A percentile compares a stretch with the other conserved stretches of the same genome.
phyloP scores from a whole-genome alignment of 2,329 filamentous ascomycete genomes.

The Fusarium sp. region DNA sequence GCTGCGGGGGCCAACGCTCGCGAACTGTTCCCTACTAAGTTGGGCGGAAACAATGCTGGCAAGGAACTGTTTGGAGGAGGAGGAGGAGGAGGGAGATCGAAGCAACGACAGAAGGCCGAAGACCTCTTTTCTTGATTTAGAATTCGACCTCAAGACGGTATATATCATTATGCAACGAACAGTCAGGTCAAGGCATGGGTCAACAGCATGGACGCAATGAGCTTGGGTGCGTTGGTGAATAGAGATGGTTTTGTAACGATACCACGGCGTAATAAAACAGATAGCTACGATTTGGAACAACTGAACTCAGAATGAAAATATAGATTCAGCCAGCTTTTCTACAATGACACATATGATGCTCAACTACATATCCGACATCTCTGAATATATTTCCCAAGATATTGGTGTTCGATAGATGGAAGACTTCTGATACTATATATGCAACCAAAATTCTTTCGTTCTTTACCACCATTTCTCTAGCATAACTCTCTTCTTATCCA shows the following conservation, averaged over 20 bases:
- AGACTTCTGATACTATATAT: no score
- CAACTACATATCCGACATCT: no score
- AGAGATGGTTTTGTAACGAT: conserved; percentile 48
- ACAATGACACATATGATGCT: not conserved
- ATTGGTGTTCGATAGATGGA: no score
- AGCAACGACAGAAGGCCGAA: conserved; percentile 78
- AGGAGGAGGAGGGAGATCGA: conserved; percentile 61
- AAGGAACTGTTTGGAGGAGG: conserved; percentile 78
- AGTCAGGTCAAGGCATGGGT: conserved; percentile 3
- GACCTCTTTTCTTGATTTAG: conserved; percentile 76
- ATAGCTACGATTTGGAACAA: conserved; percentile 22
- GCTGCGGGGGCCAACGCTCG: conserved; percentile 63
- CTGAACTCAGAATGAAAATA: conserved; percentile 1
- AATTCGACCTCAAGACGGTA: conserved; percentile 55
- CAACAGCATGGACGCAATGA: conserved; percentile 20
- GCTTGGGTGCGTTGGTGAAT: conserved; percentile 36
- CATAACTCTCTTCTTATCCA: conserved; percentile 65
- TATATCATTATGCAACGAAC: conserved; percentile 4
- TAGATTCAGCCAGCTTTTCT: not conserved
- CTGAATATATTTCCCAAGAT: no score
- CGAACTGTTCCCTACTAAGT: conserved; percentile 79
- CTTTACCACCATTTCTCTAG: conserved; percentile 76
- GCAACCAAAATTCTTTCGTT: no score
- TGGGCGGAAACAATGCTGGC: conserved; percentile 69
- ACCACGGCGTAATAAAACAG: conserved; percentile 48